These are phyloP conservation scores for Tetracladium maxilliforme DNA, from an alignment of 2,329 filamentous ascomycete species.

Conservation along the genomic window DNA sequence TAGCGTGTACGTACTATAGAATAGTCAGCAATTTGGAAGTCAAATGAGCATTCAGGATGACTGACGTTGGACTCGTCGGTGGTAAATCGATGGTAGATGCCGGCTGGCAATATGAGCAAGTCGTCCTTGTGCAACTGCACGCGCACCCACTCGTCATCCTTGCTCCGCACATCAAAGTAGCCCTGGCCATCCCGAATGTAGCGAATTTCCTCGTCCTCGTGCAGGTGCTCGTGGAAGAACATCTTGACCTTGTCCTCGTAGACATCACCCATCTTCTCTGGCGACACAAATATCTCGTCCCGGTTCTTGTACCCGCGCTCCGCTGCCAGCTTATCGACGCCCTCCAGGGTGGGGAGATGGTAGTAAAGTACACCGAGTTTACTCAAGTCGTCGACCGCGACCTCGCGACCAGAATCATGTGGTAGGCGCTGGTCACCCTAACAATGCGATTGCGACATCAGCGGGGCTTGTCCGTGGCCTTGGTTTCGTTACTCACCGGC, in stretches of 20 bases:
- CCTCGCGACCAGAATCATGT: conserved; percentile 68
- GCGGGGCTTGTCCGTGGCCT: conserved; percentile 1
- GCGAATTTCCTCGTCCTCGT: conserved; percentile 96
- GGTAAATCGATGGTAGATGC: conserved; percentile 96
- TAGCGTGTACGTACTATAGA: conserved; percentile 76
- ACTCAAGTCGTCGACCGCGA: conserved; percentile 50
- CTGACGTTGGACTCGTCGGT: conserved; percentile 82
- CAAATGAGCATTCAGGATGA: conserved; percentile 9
- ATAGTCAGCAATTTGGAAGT: conserved; percentile 2
- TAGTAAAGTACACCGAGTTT: conserved; percentile 72
- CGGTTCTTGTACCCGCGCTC: conserved; percentile 84
- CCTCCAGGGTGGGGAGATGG: conserved; percentile 44
- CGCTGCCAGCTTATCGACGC: conserved; percentile 60
- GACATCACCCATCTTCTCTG: conserved; percentile 64
- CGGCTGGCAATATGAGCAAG: conserved; percentile 82
- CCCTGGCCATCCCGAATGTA: conserved; percentile 82
- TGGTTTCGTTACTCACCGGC: conserved; percentile 25
- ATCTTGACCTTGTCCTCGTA: conserved; percentile 90
- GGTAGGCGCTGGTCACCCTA: conserved; percentile 87
- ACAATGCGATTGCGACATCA: conserved; percentile 1
- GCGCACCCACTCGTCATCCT: conserved; percentile 77
- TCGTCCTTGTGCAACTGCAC: conserved; percentile 76
- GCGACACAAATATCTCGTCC: conserved; percentile 83
- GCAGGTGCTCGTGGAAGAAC: conserved; percentile 92
- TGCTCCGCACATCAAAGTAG: conserved; percentile 82